A percentile compares a stretch with the other conserved stretches of the same genome.
Evolutionary conservation across 139 green algal genomes (phyloP).

Genomic region (Klebsormidium nitens): DNA sequence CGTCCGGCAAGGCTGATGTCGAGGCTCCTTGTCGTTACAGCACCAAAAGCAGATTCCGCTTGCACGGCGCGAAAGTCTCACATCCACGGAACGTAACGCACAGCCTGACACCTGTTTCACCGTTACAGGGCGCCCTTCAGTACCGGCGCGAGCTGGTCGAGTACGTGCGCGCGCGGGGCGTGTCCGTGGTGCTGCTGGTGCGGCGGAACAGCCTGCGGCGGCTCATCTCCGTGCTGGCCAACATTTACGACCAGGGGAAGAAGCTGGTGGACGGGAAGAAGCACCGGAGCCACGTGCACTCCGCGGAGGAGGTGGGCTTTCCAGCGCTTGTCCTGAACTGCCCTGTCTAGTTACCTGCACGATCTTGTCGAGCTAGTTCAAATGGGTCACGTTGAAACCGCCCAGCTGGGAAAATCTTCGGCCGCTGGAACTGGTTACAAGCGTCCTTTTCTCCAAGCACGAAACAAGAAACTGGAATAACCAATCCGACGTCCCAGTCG

Average conservation of each 20-base stretch:
- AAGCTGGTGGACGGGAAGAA: conserved; percentile 5
- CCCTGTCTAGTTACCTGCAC: too few relatives aligned
- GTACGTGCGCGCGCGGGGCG: conserved; percentile 15
- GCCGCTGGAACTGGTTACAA: too few relatives aligned
- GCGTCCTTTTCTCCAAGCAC: too few relatives aligned
- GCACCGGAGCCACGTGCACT: conserved; percentile 31
- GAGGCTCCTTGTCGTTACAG: not conserved
- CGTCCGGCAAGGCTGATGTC: not conserved
- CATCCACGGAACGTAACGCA: not conserved
- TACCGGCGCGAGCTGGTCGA: conserved; percentile 16
- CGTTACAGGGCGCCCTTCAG: conserved; percentile 26
- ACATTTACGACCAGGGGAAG: conserved; percentile 19
- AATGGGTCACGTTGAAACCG: too few relatives aligned
- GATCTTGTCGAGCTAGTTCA: too few relatives aligned
- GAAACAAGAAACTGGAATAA: too few relatives aligned
- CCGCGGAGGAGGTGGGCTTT: conserved; percentile 24
- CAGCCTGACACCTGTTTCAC: not conserved
- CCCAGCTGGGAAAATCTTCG: too few relatives aligned
- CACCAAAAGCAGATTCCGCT: not conserved
- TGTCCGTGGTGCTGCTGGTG: conserved; percentile 28
- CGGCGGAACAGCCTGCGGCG: conserved; percentile 18
- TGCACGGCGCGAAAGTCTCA: too few relatives aligned
- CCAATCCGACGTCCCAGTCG: too few relatives aligned
- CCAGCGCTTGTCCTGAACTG: too few relatives aligned
- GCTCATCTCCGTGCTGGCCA: conserved; percentile 34